These are phyloP conservation scores for Pilasporangium apinafurcum DNA, from an alignment of 352 stramenopile genomes.

Conservation along the genomic window DNA sequence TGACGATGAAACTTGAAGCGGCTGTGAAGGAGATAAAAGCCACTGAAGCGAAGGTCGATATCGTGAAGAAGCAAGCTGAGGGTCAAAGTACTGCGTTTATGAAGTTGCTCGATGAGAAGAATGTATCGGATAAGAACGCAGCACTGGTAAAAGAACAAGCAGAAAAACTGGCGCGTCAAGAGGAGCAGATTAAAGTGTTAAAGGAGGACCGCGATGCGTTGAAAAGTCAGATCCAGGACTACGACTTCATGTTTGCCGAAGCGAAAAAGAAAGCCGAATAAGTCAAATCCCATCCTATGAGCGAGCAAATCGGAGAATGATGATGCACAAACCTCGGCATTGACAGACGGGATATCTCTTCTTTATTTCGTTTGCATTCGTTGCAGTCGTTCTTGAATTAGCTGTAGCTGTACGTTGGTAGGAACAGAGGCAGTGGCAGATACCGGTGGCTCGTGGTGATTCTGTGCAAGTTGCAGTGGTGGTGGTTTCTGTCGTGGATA, in stretches of 20 bases:
- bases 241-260: constrained; percentile 87
- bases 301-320: neutral
- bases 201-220: constrained; percentile 60
- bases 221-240: constrained; percentile 80
- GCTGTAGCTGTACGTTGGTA: constrained; percentile 26
- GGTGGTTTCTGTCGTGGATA: constrained; percentile 10
- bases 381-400: constrained; percentile 57
- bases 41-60: constrained; percentile 37
- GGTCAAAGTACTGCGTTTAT: constrained; percentile 71
- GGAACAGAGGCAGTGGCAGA: constrained; percentile 15
- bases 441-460: constrained; percentile 6
- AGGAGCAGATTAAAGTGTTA: constrained; percentile 38
- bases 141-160: constrained; percentile 33
- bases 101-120: constrained; percentile 81
- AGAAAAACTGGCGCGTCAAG: constrained; percentile 32
- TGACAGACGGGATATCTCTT: neutral
- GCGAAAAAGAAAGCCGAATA: constrained; percentile 85
- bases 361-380: constrained; percentile 27
- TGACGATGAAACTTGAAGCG: constrained; percentile 32
- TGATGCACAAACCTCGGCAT: neutral
- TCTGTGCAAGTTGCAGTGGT: neutral
- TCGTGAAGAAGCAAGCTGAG: constrained; percentile 75
- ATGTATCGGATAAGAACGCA: constrained; percentile 39
- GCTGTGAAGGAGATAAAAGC: constrained; percentile 31
- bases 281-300: constrained; percentile 5